Base-by-base conservation (phyloP, 208 protist species). In the Leishmania mexicana region DNA sequence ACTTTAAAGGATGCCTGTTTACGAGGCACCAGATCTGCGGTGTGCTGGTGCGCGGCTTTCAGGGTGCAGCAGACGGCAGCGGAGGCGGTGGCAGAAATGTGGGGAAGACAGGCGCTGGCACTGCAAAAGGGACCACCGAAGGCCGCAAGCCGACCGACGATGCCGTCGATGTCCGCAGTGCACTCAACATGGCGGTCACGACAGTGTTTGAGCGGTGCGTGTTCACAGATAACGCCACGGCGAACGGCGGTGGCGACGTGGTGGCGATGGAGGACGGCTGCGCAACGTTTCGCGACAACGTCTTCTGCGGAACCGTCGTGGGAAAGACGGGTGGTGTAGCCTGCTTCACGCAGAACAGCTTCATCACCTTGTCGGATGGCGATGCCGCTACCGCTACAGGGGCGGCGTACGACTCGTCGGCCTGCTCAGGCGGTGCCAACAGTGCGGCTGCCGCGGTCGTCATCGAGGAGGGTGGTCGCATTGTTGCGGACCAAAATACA, bases 301-400 rank as follows among this genome's bases (percentile, higher is more conserved):
- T 92, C n/a, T 94, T 96, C 47, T 78, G 78, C 38, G 95, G 93
- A 65, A 94, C 88, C 49, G 83, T 96, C n/a, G 88, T 96, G 54
- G 92, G 87, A 19, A 85, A 83, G n/a, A 78, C 67, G 28, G 83
- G 88, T 35, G 89, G 92, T 7, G 62, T 80, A 3, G 83, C 85
- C 6, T 70, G 87, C 38, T 95, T 97, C 83, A 65, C 82, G 54
- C 77, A 87, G 54, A 96, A 96, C 84, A 85, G 74, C 28, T 95
- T 97, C 60, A 64, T 85, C 42, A 49, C 74, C 15, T 53, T 73
- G 7, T 49, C 68, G 5, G 47, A 65, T 11, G 68, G 49, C 40
- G 65, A 73, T 76, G n/a, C 5, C 42, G 38, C 45, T 4, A 19
- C 62, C 8, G 2, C 60, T 62, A 17, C 19, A 38, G 28, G 40